Percentiles rank a stretch among this genome's conserved stretches.
These are phyloP conservation scores for Wilcoxina mikolae DNA, from an alignment of 495 filamentous ascomycete genomes.

Conservation along the genomic window DNA sequence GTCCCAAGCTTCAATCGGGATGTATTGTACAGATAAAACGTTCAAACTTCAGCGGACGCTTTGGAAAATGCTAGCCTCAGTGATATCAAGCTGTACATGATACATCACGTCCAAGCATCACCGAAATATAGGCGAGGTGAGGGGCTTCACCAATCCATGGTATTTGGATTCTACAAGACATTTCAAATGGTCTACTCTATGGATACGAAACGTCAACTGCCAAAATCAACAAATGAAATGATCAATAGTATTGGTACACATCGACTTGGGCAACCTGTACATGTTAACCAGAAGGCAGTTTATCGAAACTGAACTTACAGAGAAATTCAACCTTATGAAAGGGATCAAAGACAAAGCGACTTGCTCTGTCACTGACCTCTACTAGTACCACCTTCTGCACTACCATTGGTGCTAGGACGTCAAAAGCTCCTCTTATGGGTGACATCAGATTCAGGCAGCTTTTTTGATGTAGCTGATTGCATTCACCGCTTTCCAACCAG, in stretches of 20 bases:
- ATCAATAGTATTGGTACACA: too few species aligned
- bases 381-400: conserved; percentile 4
- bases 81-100: not conserved
- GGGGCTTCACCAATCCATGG: not conserved
- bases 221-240: not conserved
- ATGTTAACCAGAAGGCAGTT: too few species aligned
- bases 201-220: not conserved
- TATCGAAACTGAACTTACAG: not conserved
- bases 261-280: too few species aligned
- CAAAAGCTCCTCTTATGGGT: not conserved
- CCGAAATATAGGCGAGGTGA: not conserved
- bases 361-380: not conserved
- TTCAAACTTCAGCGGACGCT: too few species aligned
- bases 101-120: not conserved
- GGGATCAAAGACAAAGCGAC: not conserved
- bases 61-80: not conserved
- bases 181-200: not conserved
- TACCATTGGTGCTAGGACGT: not conserved
- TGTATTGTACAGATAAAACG: too few species aligned
- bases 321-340: not conserved
- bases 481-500: not conserved
- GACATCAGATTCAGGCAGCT: not conserved
- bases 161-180: not conserved
- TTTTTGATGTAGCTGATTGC: not conserved
- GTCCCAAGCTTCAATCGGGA: too few species aligned